Conservation (phyloP, 306 rosid genomes). For the Malus sieversii region DNA sequence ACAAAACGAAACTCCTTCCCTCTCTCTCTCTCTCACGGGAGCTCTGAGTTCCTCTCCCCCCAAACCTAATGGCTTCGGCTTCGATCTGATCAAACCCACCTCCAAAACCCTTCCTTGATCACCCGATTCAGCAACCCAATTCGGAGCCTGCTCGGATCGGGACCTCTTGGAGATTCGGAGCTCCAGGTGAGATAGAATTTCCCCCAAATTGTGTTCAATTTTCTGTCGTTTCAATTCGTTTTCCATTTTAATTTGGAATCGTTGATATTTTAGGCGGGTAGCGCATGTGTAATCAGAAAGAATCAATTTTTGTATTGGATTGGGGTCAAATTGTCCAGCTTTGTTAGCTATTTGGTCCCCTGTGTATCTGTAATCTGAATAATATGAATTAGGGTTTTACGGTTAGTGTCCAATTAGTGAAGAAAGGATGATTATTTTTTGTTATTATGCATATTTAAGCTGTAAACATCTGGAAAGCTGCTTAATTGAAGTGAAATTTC, state of each 20-base stretch:
- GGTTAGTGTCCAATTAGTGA: not conserved
- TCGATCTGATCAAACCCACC: constrained; percentile 17
- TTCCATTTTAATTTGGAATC: not conserved
- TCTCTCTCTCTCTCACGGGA: not conserved
- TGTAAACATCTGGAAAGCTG: not conserved
- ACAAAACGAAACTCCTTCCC: constrained; percentile 2
- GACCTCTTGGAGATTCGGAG: not conserved
- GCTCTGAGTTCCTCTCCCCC: not conserved
- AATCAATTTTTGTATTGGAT: too few relatives aligned
- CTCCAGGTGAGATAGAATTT: constrained; percentile 22
- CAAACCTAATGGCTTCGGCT: not conserved
- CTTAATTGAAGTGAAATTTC: not conserved
- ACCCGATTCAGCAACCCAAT: not conserved
- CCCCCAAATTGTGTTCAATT: not conserved
- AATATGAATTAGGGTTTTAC: not conserved
- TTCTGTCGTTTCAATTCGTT: not conserved
- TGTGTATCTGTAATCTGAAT: not conserved
- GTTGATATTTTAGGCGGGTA: not conserved
- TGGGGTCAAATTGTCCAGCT: too few relatives aligned
- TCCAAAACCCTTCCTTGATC: not conserved
- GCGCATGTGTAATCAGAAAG: too few relatives aligned
- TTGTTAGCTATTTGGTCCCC: not conserved
- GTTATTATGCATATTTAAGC: not conserved
- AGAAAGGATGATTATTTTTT: not conserved
- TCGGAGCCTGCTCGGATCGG: constrained; percentile 4